Evolutionary conservation across 441 rosid genomes (phyloP).

Genomic region (Populus hybrid): DNA sequence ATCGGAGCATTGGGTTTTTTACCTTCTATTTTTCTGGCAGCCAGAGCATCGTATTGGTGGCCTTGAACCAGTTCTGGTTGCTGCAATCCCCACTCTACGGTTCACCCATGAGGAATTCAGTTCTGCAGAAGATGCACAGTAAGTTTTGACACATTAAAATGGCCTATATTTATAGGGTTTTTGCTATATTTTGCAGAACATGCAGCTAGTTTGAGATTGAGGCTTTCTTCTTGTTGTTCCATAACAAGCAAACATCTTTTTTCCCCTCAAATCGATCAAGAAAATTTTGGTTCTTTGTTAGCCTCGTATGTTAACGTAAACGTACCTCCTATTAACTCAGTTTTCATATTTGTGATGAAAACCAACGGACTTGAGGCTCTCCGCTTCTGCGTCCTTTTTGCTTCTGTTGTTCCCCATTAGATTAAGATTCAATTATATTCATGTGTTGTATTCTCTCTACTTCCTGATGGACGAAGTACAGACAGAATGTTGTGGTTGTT

Average conservation of each 20-base stretch:
- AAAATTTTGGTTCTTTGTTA: too few species aligned
- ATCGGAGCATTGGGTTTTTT: not conserved
- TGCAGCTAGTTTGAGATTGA: too few species aligned
- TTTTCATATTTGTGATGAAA: too few species aligned
- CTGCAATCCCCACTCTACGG: constrained; percentile 60
- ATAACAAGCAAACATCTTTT: too few species aligned
- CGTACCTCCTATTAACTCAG: too few species aligned
- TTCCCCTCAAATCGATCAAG: not conserved
- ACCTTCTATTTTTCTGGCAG: constrained; percentile 24
- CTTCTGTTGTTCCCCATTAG: not conserved
- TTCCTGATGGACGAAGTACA: not conserved
- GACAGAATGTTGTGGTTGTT: not conserved
- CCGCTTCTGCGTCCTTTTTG: not conserved
- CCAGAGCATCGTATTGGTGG: constrained; percentile 37
- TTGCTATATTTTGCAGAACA: not conserved
- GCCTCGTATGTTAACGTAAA: too few species aligned
- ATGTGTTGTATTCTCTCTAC: not conserved
- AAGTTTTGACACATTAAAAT: constrained; percentile 21
- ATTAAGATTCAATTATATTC: not conserved
- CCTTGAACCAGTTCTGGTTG: constrained; percentile 53
- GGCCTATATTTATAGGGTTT: not conserved
- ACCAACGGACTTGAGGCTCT: too few species aligned
- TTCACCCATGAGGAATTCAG: constrained; percentile 46
- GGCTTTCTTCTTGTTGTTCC: too few species aligned
- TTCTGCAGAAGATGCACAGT: constrained; percentile 58